Evolutionary conservation across 2,329 filamentous ascomycete species (phyloP).

Genomic region (Alternaria burnsii): DNA sequence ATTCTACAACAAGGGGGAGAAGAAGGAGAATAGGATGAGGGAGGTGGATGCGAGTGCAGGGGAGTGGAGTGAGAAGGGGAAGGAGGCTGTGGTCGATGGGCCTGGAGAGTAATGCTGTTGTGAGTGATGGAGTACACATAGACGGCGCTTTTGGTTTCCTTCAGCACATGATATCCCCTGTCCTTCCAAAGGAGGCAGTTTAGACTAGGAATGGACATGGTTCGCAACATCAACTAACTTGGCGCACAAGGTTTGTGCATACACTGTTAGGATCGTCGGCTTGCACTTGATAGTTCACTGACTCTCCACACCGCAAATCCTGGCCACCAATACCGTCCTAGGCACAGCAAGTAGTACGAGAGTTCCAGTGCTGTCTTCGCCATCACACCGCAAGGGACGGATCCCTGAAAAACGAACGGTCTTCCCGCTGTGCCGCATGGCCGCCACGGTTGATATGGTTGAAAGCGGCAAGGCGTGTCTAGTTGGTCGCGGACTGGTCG

Average conservation of each 20-base stretch:
- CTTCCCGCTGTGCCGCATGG: constrained; percentile 6
- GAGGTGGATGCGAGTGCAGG: constrained; percentile 41
- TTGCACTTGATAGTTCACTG: background rate
- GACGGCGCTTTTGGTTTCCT: constrained; percentile 2
- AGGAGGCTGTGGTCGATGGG: constrained; percentile 38
- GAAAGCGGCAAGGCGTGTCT: constrained; percentile 17
- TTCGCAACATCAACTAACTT: background rate
- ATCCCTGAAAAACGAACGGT: constrained; percentile 4
- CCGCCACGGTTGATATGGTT: constrained; percentile 1
- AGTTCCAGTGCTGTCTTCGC: background rate
- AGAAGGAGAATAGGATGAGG: constrained; percentile 29
- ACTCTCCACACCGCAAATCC: background rate
- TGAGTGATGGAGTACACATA: constrained; percentile 12
- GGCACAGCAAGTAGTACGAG: background rate
- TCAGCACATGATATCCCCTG: constrained; percentile 2
- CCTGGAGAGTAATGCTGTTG: constrained; percentile 28
- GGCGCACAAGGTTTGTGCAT: background rate
- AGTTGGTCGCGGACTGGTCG: constrained; percentile 22
- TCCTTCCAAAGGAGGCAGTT: background rate
- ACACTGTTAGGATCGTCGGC: background rate
- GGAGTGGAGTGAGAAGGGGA: constrained; percentile 43
- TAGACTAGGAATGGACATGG: constrained; percentile 4
- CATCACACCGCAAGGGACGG: constrained; percentile 1
- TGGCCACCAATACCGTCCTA: background rate
- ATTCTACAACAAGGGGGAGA: constrained; percentile 32